A percentile compares a stretch with the other conserved stretches of the same genome.
These are phyloP conservation scores for Rhizodiscina lignyota DNA, from an alignment of 495 filamentous ascomycete species.

Conservation along the genomic window DNA sequence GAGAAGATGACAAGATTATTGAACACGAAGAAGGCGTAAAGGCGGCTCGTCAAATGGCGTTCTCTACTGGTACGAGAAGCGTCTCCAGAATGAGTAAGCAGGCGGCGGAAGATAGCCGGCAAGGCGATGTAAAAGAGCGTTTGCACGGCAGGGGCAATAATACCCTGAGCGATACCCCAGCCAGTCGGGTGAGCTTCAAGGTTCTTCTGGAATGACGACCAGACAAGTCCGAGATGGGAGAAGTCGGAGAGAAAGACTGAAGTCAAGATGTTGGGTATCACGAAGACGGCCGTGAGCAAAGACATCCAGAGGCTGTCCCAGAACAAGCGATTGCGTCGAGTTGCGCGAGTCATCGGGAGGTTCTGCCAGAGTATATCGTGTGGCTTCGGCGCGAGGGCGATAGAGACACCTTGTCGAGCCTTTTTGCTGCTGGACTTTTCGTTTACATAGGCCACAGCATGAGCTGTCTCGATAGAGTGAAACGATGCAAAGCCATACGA, in stretches of 20 bases:
- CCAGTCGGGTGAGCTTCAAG: slow-evolving; percentile 40
- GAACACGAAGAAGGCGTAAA: slow-evolving; percentile 95
- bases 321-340: slow-evolving; percentile 26
- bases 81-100: slow-evolving; percentile 66
- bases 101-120: slow-evolving; percentile 76
- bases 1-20: slow-evolving; percentile 95
- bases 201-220: slow-evolving; percentile 53
- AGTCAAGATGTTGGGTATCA: slow-evolving; percentile 85
- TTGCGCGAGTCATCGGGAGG: slow-evolving; percentile 46
- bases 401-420: slow-evolving; percentile 60
- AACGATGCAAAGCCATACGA: slow-evolving; percentile 91
- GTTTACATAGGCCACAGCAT: slow-evolving; percentile 77
- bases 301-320: slow-evolving; percentile 61
- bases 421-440: slow-evolving; percentile 61
- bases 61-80: slow-evolving; percentile 82
- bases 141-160: slow-evolving; percentile 76
- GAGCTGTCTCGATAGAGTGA: slow-evolving; percentile 70
- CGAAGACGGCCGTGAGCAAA: slow-evolving; percentile 69
- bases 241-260: slow-evolving; percentile 85
- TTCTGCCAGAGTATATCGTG: slow-evolving; percentile 97
- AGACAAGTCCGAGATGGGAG: slow-evolving; percentile 60
- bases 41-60: slow-evolving; percentile 76
- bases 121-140: slow-evolving; percentile 79
- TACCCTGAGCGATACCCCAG: slow-evolving; percentile 88
- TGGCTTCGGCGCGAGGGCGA: slow-evolving; percentile 67